Evolutionary conservation across 1,284 basidiomycete species (phyloP).

Genomic region (Afroboletus lepidellus): DNA sequence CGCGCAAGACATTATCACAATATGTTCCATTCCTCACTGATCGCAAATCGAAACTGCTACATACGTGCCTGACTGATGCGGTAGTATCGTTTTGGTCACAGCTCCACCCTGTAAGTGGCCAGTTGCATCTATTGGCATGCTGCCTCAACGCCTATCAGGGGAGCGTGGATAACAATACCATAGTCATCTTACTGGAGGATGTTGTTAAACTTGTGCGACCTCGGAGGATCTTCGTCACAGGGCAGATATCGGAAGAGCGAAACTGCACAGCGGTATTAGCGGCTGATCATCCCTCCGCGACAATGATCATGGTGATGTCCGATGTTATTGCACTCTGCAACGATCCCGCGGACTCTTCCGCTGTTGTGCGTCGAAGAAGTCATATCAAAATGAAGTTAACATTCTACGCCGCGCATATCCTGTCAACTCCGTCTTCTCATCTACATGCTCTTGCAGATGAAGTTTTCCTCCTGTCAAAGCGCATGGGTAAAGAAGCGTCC

Average conservation of each 20-base stretch:
- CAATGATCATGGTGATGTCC: slow-evolving; percentile 27
- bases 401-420: slow-evolving; percentile 47
- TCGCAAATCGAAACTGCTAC: slow-evolving; percentile 49
- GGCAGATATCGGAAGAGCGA: neutral
- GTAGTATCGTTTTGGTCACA: slow-evolving; percentile 63
- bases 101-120: slow-evolving; percentile 46
- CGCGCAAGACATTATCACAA: slow-evolving; percentile 45
- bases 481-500: slow-evolving; percentile 7
- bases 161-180: slow-evolving; percentile 43
- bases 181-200: slow-evolving; percentile 56
- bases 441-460: slow-evolving; percentile 46
- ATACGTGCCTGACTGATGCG: slow-evolving; percentile 47
- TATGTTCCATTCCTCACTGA: slow-evolving; percentile 64
- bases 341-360: neutral
- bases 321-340: slow-evolving; percentile 28
- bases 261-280: neutral
- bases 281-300: slow-evolving; percentile 21
- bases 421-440: slow-evolving; percentile 30
- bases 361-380: slow-evolving; percentile 5
- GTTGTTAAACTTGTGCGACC: slow-evolving; percentile 50
- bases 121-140: neutral
- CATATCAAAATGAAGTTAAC: slow-evolving; percentile 20
- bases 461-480: slow-evolving; percentile 28
- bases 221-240: slow-evolving; percentile 35
- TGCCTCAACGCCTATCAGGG: slow-evolving; percentile 37